Evolutionary conservation across 306 rosid genomes (phyloP).

Genomic region (Arachis hypogaea): DNA sequence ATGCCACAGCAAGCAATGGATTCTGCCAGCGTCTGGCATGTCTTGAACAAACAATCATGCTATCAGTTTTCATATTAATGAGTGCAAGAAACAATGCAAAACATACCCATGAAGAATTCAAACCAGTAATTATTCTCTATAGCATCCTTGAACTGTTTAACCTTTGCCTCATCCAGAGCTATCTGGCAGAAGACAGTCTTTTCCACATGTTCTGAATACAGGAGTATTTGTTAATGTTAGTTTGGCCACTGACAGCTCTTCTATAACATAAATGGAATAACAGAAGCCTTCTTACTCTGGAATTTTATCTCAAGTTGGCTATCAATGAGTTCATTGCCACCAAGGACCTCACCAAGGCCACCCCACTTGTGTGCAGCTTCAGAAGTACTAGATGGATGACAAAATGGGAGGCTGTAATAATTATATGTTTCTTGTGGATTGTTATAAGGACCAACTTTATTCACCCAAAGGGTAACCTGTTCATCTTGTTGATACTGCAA

Average conservation of each 20-base stretch:
- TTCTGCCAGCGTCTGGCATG: slow-evolving; percentile 30
- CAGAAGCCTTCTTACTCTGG: slow-evolving; percentile 53
- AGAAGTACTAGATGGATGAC: slow-evolving; percentile 63
- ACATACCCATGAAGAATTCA: slow-evolving; percentile 97
- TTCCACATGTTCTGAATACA: slow-evolving; percentile 74
- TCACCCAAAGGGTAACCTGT: slow-evolving; percentile 87
- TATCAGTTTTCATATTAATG: not conserved
- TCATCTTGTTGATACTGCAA: slow-evolving; percentile 80
- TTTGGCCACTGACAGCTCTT: slow-evolving; percentile 7
- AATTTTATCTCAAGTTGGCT: slow-evolving; percentile 84
- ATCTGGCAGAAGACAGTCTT: slow-evolving; percentile 70
- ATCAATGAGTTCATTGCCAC: slow-evolving; percentile 98
- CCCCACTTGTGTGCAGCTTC: slow-evolving; percentile 94
- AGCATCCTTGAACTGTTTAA: slow-evolving; percentile 92
- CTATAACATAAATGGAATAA: slow-evolving; percentile 22
- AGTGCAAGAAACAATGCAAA: slow-evolving; percentile 32
- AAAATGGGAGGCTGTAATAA: slow-evolving; percentile 95
- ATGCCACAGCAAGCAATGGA: not conserved
- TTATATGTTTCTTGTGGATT: slow-evolving; percentile 99
- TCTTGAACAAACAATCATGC: slow-evolving; percentile 33
- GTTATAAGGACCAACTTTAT: slow-evolving; percentile 97
- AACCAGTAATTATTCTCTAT: slow-evolving; percentile 94
- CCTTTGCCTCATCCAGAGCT: slow-evolving; percentile 67
- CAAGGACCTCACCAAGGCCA: slow-evolving; percentile 99
- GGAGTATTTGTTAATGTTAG: slow-evolving; percentile 33